Evolutionary conservation across 106 monocot species (phyloP).

Genomic region (Agapanthus africanus): DNA sequence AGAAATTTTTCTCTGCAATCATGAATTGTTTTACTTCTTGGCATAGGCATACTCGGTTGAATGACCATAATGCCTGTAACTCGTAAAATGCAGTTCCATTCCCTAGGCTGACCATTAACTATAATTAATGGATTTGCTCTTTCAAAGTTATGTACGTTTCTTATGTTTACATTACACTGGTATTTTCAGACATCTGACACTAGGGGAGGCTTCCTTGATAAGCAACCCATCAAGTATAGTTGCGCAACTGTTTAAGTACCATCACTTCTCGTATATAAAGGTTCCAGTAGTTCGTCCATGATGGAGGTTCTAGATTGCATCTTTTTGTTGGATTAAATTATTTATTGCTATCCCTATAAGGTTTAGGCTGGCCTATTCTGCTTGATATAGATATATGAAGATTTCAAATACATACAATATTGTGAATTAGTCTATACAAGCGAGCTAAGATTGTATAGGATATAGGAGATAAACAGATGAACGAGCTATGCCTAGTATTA

Average conservation of each 20-base stretch:
- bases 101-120: background rate
- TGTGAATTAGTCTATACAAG: background rate
- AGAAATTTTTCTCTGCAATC: background rate
- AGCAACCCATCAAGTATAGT: background rate
- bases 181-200: no score
- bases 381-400: background rate
- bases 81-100: background rate
- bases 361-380: background rate
- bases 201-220: background rate
- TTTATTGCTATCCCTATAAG: background rate
- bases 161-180: background rate
- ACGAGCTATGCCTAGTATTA: background rate
- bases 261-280: background rate
- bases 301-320: background rate
- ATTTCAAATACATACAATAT: background rate
- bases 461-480: background rate
- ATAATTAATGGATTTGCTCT: background rate
- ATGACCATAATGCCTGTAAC: background rate
- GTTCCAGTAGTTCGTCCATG: background rate
- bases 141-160: background rate
- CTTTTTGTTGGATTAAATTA: background rate
- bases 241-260: background rate
- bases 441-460: background rate
- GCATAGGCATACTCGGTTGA: background rate
- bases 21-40: background rate